A percentile compares a stretch with the other conserved stretches of the same genome.
phyloP scores from a whole-genome alignment of 768 basidiomycete species.

The Sutorius australiensis region DNA sequence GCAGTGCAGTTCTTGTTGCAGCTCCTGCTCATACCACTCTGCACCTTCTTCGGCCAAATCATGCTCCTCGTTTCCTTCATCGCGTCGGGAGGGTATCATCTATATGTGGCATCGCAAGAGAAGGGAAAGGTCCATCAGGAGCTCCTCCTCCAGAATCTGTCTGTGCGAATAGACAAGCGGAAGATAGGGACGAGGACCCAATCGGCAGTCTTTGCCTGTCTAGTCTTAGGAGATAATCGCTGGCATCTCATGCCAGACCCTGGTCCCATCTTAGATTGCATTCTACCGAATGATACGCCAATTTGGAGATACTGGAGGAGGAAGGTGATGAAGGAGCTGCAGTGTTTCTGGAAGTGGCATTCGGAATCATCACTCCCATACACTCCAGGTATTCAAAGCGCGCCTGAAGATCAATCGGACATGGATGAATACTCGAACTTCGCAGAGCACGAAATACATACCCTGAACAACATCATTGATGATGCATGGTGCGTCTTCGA shows the following conservation, averaged over 20 bases:
- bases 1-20: slow-evolving; percentile 29
- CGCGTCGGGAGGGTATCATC: slow-evolving; percentile 32
- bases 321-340: slow-evolving; percentile 20
- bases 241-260: background rate
- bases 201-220: slow-evolving; percentile 27
- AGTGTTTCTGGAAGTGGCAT: slow-evolving; percentile 6
- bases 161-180: slow-evolving; percentile 10
- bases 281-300: slow-evolving; percentile 28
- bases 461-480: slow-evolving; percentile 15
- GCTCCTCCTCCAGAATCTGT: slow-evolving; percentile 16
- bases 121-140: slow-evolving; percentile 14
- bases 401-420: slow-evolving; percentile 11
- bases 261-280: slow-evolving; percentile 3
- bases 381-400: slow-evolving; percentile 8
- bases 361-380: background rate
- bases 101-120: slow-evolving; percentile 32
- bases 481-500: slow-evolving; percentile 22
- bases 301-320: slow-evolving; percentile 28
- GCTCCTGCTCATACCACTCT: slow-evolving; percentile 29
- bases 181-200: slow-evolving; percentile 24
- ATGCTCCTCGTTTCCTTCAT: slow-evolving; percentile 26
- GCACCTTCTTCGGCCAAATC: slow-evolving; percentile 33
- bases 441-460: slow-evolving; percentile 1
- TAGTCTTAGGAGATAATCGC: slow-evolving; percentile 13
- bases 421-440: slow-evolving; percentile 5